A percentile compares a stretch with the other conserved stretches of the same genome.
Conservation (phyloP, 805 yeast species). For the Lipomyces yamanashiensis region DNA sequence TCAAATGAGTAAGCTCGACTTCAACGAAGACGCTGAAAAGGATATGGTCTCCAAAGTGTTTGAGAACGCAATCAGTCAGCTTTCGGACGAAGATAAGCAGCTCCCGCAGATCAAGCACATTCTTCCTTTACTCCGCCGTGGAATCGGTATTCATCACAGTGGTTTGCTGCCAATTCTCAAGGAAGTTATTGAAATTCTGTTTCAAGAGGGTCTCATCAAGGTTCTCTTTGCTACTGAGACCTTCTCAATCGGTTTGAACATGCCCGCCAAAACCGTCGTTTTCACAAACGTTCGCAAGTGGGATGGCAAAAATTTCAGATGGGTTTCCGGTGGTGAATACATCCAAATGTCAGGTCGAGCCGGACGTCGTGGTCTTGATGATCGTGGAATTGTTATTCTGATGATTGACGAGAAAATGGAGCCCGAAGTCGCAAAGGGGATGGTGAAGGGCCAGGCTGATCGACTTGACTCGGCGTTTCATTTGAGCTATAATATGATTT, state of each 20-base stretch:
- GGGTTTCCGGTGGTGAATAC: constrained; percentile 99
- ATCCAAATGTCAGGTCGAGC: constrained; percentile 99
- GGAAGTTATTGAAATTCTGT: constrained; percentile 92
- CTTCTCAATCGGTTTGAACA: constrained; percentile 94
- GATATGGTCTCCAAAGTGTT: constrained; percentile 88
- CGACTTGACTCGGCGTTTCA: constrained; percentile 97
- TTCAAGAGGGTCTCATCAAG: constrained; percentile 94
- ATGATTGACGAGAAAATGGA: constrained; percentile 99
- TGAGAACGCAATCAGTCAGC: constrained; percentile 81
- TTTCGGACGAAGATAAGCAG: constrained; percentile 89
- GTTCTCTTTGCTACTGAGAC: constrained; percentile 98
- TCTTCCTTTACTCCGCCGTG: constrained; percentile 85
- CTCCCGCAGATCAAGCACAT: constrained; percentile 94
- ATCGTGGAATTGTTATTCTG: constrained; percentile 98
- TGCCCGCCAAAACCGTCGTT: constrained; percentile 99
- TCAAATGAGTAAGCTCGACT: constrained; percentile 94
- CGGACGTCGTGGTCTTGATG: constrained; percentile 99
- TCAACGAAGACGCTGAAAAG: constrained; percentile 92
- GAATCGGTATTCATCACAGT: constrained; percentile 98
- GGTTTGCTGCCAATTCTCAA: constrained; percentile 91
- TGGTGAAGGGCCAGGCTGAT: constrained; percentile 99
- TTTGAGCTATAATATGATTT: constrained; percentile 94
- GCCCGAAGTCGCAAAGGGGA: constrained; percentile 98
- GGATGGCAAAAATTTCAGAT: constrained; percentile 97
- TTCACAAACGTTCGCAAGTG: constrained; percentile 97